These are phyloP conservation scores for Lichina pygmaea DNA, from an alignment of 495 filamentous ascomycete genomes.

Conservation along the genomic window DNA sequence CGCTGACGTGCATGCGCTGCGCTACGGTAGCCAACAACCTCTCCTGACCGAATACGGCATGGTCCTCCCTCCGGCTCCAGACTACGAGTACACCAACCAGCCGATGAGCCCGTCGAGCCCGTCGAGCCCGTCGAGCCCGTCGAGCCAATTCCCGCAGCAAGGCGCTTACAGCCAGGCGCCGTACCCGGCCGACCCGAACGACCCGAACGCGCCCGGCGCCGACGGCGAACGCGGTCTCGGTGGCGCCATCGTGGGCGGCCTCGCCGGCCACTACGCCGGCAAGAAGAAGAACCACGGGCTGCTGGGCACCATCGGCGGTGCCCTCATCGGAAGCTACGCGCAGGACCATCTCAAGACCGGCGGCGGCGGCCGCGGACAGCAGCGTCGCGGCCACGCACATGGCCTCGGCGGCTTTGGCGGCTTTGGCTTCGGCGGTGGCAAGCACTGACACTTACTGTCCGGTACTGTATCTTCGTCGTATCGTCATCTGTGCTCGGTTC, in stretches of 20 bases:
- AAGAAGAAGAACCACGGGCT: constrained; percentile 21
- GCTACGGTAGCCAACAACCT: no score
- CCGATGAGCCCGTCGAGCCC: no score
- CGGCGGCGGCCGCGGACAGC: not conserved
- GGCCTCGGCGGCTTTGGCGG: not conserved
- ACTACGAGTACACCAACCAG: not conserved
- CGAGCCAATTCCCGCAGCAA: constrained; percentile 1
- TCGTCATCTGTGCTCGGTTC: not conserved
- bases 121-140: not conserved
- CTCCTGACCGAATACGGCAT: no score
- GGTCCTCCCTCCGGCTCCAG: no score
- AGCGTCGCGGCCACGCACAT: not conserved
- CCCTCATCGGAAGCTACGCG: constrained; percentile 16
- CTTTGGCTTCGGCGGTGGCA: not conserved
- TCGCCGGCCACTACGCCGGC: constrained; percentile 19
- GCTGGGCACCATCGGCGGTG: constrained; percentile 21
- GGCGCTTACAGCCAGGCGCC: constrained; percentile 4
- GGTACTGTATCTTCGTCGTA: not conserved
- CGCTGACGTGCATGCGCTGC: no score
- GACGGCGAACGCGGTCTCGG: constrained; percentile 18
- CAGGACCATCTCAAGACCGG: not conserved
- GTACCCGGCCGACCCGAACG: constrained; percentile 1
- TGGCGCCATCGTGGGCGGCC: constrained; percentile 18
- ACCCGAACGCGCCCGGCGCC: not conserved
- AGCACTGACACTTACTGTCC: not conserved